phyloP scores from a whole-genome alignment of 495 filamentous ascomycete species.

The Neurospora sp. region DNA sequence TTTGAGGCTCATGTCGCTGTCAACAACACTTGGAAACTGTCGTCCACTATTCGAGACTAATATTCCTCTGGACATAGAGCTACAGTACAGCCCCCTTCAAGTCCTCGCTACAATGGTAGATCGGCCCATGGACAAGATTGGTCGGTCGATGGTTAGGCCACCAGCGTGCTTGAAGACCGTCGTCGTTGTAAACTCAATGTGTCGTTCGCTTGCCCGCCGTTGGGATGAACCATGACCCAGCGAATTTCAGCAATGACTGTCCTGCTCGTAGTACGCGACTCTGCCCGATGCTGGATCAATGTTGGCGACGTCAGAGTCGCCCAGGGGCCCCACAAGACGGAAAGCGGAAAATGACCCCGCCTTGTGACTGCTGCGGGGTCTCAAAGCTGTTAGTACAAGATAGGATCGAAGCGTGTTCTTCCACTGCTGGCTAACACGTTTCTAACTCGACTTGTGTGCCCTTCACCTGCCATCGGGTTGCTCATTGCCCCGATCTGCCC shows the following conservation, averaged over 20 bases:
- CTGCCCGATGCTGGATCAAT: background rate
- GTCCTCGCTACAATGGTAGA: background rate
- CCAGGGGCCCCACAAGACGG: background rate
- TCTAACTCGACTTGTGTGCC: too few relatives aligned
- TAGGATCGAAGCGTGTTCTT: background rate
- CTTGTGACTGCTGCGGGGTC: background rate
- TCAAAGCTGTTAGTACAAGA: background rate
- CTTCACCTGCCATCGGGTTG: background rate
- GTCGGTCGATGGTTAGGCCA: background rate
- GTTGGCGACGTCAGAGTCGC: background rate
- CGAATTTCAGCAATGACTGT: background rate
- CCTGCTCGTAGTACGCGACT: background rate
- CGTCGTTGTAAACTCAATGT: background rate
- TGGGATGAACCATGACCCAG: background rate
- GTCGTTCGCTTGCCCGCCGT: background rate
- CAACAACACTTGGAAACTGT: background rate
- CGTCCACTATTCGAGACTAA: background rate
- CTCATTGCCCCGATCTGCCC: background rate
- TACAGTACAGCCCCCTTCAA: background rate
- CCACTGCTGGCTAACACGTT: background rate
- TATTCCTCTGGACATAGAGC: background rate
- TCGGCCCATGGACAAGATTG: background rate
- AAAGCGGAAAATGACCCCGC: background rate
- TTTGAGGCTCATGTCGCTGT: background rate
- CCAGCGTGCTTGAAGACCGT: background rate